Percentiles rank a stretch among this genome's conserved stretches.
Evolutionary conservation across 495 filamentous ascomycete species (phyloP).

Genomic region (Lophium mytilinum): DNA sequence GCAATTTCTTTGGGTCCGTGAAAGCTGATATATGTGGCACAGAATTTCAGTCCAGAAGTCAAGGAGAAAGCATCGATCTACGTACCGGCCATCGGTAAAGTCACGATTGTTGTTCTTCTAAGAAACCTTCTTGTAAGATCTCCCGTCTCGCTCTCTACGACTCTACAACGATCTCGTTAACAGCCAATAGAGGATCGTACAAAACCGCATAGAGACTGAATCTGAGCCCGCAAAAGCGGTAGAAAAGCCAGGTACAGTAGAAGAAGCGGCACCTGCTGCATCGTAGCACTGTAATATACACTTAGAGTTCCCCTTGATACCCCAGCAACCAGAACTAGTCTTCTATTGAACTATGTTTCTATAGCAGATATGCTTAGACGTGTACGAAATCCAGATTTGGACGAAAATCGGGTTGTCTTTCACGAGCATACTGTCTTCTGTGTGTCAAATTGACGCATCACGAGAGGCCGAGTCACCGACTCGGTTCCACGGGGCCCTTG

Average conservation of each 20-base stretch:
- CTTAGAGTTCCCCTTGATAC: too few relatives aligned
- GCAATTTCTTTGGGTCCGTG: too few relatives aligned
- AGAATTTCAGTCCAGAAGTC: conserved; percentile 82
- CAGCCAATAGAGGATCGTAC: conserved; percentile 21
- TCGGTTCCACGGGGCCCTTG: too few relatives aligned
- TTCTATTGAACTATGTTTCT: too few relatives aligned
- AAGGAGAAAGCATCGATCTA: conserved; percentile 96
- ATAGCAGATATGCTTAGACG: too few relatives aligned
- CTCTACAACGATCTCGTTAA: too few relatives aligned
- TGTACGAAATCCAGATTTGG: too few relatives aligned
- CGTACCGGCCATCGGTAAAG: conserved; percentile 92
- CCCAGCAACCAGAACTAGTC: too few relatives aligned
- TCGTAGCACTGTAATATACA: neutral
- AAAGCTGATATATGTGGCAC: conserved; percentile 3
- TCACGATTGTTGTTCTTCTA: conserved; percentile 86
- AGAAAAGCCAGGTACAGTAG: neutral
- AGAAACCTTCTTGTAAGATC: conserved; percentile 74
- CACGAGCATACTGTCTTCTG: too few relatives aligned
- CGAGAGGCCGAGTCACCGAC: too few relatives aligned
- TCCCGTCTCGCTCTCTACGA: neutral
- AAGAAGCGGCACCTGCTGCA: conserved; percentile 3
- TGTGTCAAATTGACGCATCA: too few relatives aligned
- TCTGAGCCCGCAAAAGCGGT: neutral
- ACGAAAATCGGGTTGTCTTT: too few relatives aligned
- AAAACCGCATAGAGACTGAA: conserved; percentile 17